A percentile compares a stretch with the other conserved stretches of the same genome.
These are phyloP conservation scores for Gentiana dahurica DNA, from an alignment of 257 asterid genomes.

Conservation along the genomic window DNA sequence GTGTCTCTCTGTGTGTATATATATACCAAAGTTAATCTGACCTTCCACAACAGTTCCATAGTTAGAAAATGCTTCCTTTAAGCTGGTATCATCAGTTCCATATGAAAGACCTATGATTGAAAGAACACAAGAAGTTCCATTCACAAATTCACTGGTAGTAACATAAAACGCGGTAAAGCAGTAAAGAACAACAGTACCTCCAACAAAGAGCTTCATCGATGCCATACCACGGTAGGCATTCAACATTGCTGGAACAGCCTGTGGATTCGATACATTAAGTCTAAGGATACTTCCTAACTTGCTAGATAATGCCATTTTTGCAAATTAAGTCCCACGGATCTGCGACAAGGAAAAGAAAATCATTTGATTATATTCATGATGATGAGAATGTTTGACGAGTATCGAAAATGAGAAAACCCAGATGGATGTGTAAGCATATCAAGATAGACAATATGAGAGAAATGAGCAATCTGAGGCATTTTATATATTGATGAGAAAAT, in stretches of 20 bases:
- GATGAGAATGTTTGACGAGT: too few relatives aligned
- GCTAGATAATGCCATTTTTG: slow-evolving; percentile 58
- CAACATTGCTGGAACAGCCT: slow-evolving; percentile 32
- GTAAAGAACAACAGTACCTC: slow-evolving; percentile 27
- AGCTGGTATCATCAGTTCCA: slow-evolving; percentile 45
- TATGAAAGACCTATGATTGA: slow-evolving; percentile 53
- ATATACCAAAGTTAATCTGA: not conserved
- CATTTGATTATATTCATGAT: too few relatives aligned
- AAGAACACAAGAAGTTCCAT: not conserved
- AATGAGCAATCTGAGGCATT: too few relatives aligned
- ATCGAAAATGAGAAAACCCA: too few relatives aligned
- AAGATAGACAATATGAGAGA: too few relatives aligned
- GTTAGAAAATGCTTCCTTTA: slow-evolving; percentile 59
- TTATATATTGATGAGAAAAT: too few relatives aligned
- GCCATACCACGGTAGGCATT: slow-evolving; percentile 73
- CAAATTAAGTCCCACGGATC: slow-evolving; percentile 11
- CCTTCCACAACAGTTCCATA: slow-evolving; percentile 54
- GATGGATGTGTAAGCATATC: too few relatives aligned
- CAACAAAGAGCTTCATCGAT: slow-evolving; percentile 43
- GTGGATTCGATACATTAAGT: slow-evolving; percentile 29
- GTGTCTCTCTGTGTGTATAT: too few relatives aligned
- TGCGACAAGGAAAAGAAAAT: slow-evolving; percentile 11
- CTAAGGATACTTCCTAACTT: slow-evolving; percentile 46
- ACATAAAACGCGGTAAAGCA: not conserved
- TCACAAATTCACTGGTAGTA: not conserved